A percentile compares a stretch with the other conserved stretches of the same genome.
These are phyloP conservation scores for Termitomyces sp. DNA, from an alignment of 768 basidiomycete genomes.

Conservation along the genomic window DNA sequence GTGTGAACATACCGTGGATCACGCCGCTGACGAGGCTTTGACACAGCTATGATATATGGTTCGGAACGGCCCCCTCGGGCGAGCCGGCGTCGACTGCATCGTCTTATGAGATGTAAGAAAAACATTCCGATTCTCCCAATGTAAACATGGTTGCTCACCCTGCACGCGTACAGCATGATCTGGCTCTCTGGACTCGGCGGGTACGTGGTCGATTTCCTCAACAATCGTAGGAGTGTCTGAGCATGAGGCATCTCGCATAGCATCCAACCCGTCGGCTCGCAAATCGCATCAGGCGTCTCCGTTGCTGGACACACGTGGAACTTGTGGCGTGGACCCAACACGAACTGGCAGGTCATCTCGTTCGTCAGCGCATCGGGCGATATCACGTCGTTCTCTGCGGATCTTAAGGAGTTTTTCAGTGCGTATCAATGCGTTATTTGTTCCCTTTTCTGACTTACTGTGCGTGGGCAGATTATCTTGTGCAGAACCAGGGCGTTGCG, in stretches of 20 bases:
- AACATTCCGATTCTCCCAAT: background rate
- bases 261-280: slow-evolving; percentile 54
- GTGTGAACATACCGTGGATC: no score
- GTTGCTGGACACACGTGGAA: slow-evolving; percentile 53
- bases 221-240: no score
- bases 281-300: slow-evolving; percentile 34
- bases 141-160: background rate
- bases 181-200: no score
- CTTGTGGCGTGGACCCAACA: slow-evolving; percentile 51
- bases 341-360: slow-evolving; percentile 53
- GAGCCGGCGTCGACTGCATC: slow-evolving; percentile 43
- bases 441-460: background rate
- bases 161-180: slow-evolving; percentile 46
- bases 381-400: slow-evolving; percentile 47
- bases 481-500: slow-evolving; percentile 43
- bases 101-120: slow-evolving; percentile 49
- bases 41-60: slow-evolving; percentile 52
- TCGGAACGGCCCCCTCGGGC: slow-evolving; percentile 39
- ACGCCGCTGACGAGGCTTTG: background rate
- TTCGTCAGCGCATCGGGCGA: slow-evolving; percentile 48
- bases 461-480: slow-evolving; percentile 36
- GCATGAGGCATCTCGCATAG: slow-evolving; percentile 30
- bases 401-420: slow-evolving; percentile 57
- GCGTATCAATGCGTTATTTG: slow-evolving; percentile 10
- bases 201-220: background rate